phyloP scores from a whole-genome alignment of 129 eudicot species.

The Helianthus annuus region DNA sequence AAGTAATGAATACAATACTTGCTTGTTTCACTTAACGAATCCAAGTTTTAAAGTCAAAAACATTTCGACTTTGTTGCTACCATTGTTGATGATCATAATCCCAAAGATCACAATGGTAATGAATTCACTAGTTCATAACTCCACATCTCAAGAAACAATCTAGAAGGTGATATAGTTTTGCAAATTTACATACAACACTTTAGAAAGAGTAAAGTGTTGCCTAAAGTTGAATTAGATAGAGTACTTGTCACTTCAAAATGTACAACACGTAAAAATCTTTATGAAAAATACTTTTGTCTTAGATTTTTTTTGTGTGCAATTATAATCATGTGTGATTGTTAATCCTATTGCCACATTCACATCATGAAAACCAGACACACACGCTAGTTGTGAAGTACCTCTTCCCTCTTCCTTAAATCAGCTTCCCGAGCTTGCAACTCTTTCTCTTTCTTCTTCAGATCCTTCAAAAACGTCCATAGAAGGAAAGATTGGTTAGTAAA shows the following conservation, averaged over 20 bases:
- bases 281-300: background rate
- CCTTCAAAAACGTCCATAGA: constrained; percentile 46
- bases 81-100: constrained; percentile 16
- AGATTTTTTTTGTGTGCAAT: background rate
- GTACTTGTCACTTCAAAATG: constrained; percentile 1
- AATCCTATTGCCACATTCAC: background rate
- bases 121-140: background rate
- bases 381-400: constrained; percentile 48
- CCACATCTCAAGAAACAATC: background rate
- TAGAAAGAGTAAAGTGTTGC: background rate
- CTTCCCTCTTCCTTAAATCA: constrained; percentile 89
- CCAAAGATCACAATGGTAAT: background rate
- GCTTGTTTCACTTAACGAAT: background rate
- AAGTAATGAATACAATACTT: constrained; percentile 3
- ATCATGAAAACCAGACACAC: background rate
- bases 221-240: background rate
- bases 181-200: background rate
- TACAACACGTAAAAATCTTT: background rate
- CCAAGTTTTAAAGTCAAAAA: background rate
- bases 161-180: background rate
- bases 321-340: constrained; percentile 1
- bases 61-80: background rate
- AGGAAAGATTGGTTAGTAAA: constrained; percentile 7
- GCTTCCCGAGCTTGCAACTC: constrained; percentile 94
- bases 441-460: constrained; percentile 85